Evolutionary conservation across 83 land plant species (phyloP), one percentile per base, ranked within the genome.

Genomic region (Diphasiastrum complanatum): DNA sequence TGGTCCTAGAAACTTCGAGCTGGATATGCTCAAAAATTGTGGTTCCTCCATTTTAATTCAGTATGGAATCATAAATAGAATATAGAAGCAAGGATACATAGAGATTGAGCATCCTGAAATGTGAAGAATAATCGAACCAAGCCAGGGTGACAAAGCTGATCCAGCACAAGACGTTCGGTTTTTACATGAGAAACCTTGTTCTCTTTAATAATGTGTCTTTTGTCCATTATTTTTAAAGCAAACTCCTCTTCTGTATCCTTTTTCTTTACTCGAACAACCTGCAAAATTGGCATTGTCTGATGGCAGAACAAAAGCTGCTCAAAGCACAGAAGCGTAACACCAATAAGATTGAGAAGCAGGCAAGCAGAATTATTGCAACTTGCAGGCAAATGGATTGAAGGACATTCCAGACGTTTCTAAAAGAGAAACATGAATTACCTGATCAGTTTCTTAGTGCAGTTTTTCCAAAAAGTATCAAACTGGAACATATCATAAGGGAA

Each of bases 221-320:
- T 95, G 64, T 95, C 92, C 99, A 95, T 95, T 43, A 95, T 84
- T 66, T 95, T 89, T 64, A 95, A 64, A 12, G 99, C 99, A 80
- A 80, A 95, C 3, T 84, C 76, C 56, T 63, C 72, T 46, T 92
- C 97, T 5, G 93, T 80, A 52, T 95, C 99, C 66, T 89, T 95
- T 78, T 82, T 86, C 74, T 67, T 86, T 30, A 85, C 99, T 64
- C 81, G 72, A 25, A 95, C 84, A 46, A 93, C 99, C 99, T 93
- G 69, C 52, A 49, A 18, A 56, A n/a, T 51, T 10, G 1, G 20
- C 35, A 63, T 3, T 24, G 19, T 59, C 20, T 30, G 11, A 12
- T 11, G 12, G 11, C n/a, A n/a, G n/a, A n/a, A n/a, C n/a, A n/a
- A n/a, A n/a, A n/a, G n/a, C n/a, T n/a, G n/a, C n/a, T n/a, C n/a